Percentiles rank a stretch among this genome's conserved stretches.
phyloP scores from a whole-genome alignment of 352 stramenopile species.

The Globisporangium acanthophoron region DNA sequence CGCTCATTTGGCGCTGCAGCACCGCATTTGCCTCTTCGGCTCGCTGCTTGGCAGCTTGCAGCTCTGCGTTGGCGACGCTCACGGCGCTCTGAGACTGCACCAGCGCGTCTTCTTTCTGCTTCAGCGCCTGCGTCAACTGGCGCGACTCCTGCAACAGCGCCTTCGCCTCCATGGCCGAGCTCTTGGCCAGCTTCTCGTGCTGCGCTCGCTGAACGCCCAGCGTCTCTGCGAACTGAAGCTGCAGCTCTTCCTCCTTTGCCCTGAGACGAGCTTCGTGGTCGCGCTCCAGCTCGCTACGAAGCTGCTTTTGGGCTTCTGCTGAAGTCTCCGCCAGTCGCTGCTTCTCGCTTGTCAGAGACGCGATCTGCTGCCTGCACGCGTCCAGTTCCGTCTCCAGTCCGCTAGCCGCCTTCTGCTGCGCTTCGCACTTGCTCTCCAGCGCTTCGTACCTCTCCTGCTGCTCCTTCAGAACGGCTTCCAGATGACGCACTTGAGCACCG shows the following conservation, averaged over 20 bases:
- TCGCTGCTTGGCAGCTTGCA: background rate
- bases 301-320: background rate
- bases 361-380: background rate
- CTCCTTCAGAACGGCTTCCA: background rate
- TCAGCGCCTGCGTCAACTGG: slow-evolving; percentile 9
- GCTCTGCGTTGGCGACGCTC: background rate
- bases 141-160: slow-evolving; percentile 13
- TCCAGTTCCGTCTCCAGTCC: background rate
- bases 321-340: background rate
- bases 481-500: too few relatives aligned
- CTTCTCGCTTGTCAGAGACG: slow-evolving; percentile 3
- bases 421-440: background rate
- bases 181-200: slow-evolving; percentile 6
- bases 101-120: slow-evolving; percentile 7
- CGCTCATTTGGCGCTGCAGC: slow-evolving; percentile 2
- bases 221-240: background rate
- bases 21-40: background rate
- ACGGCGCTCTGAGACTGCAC: background rate
- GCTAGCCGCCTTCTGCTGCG: background rate
- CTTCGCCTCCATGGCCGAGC: slow-evolving; percentile 14
- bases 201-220: slow-evolving; percentile 2
- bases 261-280: background rate
- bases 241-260: slow-evolving; percentile 1
- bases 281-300: background rate
- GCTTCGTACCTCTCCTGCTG: background rate